These are phyloP conservation scores for Rubroshorea leprosula DNA, from an alignment of 345 rosid species.

Conservation along the genomic window DNA sequence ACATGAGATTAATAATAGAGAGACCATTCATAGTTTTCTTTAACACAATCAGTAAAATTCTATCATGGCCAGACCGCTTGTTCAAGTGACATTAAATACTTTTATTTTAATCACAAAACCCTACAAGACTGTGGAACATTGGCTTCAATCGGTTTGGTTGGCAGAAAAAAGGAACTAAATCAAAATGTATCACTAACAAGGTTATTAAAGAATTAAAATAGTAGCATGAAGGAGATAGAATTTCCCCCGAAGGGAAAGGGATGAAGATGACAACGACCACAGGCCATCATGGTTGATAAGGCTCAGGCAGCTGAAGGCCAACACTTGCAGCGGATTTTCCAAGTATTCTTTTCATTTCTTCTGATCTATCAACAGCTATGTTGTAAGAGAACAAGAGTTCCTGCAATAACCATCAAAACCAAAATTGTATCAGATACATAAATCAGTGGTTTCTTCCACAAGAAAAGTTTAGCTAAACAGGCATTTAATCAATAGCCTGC, in stretches of 20 bases:
- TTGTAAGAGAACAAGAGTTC: constrained; percentile 83
- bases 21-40: no score
- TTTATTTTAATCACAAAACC: neutral
- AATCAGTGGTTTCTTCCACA: neutral
- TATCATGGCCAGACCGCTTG: no score
- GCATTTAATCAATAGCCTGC: no score
- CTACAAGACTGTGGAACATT: neutral
- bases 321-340: constrained; percentile 92
- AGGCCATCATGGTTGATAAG: constrained; percentile 50
- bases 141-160: constrained; percentile 1
- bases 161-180: neutral
- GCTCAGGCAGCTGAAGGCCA: constrained; percentile 85
- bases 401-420: constrained; percentile 35
- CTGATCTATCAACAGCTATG: constrained; percentile 78
- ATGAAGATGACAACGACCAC: constrained; percentile 2
- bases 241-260: neutral
- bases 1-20: no score
- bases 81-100: neutral
- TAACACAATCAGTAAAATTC: no score
- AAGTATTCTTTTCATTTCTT: constrained; percentile 65
- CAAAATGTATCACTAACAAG: neutral
- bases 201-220: neutral
- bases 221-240: neutral
- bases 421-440: neutral
- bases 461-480: neutral